These are phyloP conservation scores for Talaromyces verruculosus DNA, from an alignment of 2,329 filamentous ascomycete species.

Conservation along the genomic window DNA sequence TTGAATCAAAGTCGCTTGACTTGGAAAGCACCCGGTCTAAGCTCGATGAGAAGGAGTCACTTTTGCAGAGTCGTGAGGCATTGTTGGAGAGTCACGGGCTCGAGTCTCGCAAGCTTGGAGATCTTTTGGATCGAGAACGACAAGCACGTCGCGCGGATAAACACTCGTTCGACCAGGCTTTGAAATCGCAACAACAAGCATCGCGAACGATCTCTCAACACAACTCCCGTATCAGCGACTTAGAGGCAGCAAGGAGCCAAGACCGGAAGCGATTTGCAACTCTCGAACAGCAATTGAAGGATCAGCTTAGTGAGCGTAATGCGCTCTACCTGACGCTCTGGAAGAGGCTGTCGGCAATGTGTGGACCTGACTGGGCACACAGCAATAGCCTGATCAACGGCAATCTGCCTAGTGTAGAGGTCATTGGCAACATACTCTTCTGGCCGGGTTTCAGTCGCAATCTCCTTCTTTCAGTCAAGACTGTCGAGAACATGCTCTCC, in stretches of 20 bases:
- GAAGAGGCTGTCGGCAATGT: constrained; percentile 82
- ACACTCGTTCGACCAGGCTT: constrained; percentile 80
- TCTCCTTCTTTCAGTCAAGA: constrained; percentile 80
- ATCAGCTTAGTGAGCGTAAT: constrained; percentile 87
- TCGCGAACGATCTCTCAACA: constrained; percentile 82
- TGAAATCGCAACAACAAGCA: constrained; percentile 83
- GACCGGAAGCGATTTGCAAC: constrained; percentile 74
- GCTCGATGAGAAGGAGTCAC: constrained; percentile 83
- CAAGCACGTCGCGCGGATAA: constrained; percentile 81
- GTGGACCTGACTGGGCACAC: constrained; percentile 88
- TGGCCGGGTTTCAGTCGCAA: constrained; percentile 85
- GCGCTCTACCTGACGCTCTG: constrained; percentile 83
- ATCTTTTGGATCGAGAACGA: constrained; percentile 88
- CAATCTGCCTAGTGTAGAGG: constrained; percentile 79
- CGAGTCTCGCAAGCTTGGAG: constrained; percentile 78
- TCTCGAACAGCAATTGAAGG: constrained; percentile 77
- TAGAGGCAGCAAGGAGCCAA: constrained; percentile 74
- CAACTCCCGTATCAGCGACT: constrained; percentile 78
- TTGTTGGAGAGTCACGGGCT: constrained; percentile 85
- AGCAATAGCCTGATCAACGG: constrained; percentile 86
- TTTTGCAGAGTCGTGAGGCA: constrained; percentile 84
- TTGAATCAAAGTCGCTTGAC: constrained; percentile 79
- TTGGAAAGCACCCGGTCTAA: constrained; percentile 75
- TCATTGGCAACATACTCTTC: constrained; percentile 76
- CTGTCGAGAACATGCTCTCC: constrained; percentile 75